phyloP scores from a whole-genome alignment of 2,329 filamentous ascomycete species.

The Phialophora verrucosa region DNA sequence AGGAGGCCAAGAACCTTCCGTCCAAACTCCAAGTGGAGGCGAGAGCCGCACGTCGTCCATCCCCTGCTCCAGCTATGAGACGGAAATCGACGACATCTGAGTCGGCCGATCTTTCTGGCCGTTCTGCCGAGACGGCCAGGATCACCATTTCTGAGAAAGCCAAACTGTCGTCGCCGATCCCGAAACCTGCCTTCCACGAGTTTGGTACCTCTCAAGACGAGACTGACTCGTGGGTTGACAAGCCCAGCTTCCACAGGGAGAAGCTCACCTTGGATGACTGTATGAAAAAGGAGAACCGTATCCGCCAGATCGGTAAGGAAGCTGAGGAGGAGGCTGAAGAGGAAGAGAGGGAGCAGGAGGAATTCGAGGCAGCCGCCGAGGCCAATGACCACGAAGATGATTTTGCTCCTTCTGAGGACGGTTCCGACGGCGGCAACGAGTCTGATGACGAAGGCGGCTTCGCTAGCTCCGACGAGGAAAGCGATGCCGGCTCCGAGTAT shows the following conservation, averaged over 20 bases:
- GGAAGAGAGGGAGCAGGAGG: slow-evolving; percentile 67
- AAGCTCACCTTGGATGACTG: slow-evolving; percentile 90
- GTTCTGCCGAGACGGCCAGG: slow-evolving; percentile 30
- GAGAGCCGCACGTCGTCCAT: slow-evolving; percentile 43
- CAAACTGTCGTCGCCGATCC: slow-evolving; percentile 7
- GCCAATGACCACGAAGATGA: slow-evolving; percentile 70
- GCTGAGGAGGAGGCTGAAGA: slow-evolving; percentile 87
- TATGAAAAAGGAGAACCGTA: slow-evolving; percentile 84
- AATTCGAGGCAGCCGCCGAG: slow-evolving; percentile 56
- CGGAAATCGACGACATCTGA: slow-evolving; percentile 27
- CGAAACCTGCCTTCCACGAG: slow-evolving; percentile 71
- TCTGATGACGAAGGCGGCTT: slow-evolving; percentile 80
- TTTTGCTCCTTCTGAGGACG: slow-evolving; percentile 60
- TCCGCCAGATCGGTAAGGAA: slow-evolving; percentile 84
- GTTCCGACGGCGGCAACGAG: slow-evolving; percentile 73
- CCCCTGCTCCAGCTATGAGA: slow-evolving; percentile 44
- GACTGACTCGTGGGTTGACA: slow-evolving; percentile 90
- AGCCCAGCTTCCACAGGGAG: slow-evolving; percentile 65
- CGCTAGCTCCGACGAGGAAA: slow-evolving; percentile 71
- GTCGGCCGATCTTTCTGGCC: slow-evolving; percentile 29
- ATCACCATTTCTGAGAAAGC: slow-evolving; percentile 7
- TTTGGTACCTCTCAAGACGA: slow-evolving; percentile 83
- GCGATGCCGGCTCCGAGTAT: slow-evolving; percentile 67
- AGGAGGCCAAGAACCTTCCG: slow-evolving; percentile 31
- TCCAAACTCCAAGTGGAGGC: slow-evolving; percentile 38